Evolutionary conservation across 257 asterid species (phyloP).

Genomic region (Fraxinus cuspidata): DNA sequence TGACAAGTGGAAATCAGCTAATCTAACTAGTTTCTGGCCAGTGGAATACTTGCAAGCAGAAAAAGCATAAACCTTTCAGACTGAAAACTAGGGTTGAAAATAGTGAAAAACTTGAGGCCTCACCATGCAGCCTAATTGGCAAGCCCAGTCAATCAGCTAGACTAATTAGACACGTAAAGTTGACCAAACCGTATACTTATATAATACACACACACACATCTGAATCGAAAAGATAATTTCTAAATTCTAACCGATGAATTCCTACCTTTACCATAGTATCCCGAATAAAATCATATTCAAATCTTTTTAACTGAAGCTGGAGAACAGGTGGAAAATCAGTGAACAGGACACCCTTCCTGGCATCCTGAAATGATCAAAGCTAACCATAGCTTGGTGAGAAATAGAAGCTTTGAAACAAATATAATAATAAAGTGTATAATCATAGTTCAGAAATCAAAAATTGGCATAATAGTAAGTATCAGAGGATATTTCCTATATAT

Average conservation of each 20-base stretch:
- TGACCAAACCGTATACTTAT: not conserved
- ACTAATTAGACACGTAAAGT: not conserved
- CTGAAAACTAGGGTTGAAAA: not conserved
- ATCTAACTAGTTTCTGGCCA: not conserved
- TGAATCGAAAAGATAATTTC: not conserved
- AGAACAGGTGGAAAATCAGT: conserved; percentile 85
- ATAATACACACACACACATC: conserved; percentile 3
- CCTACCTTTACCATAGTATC: conserved; percentile 85
- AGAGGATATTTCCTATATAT: no score
- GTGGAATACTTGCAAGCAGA: not conserved
- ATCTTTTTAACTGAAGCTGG: conserved; percentile 78
- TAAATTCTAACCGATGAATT: conserved; percentile 19
- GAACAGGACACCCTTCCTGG: conserved; percentile 81
- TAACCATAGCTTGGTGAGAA: not conserved
- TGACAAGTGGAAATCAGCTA: not conserved
- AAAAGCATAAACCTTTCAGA: not conserved
- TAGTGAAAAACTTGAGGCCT: not conserved
- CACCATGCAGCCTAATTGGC: not conserved
- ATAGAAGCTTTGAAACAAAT: not conserved
- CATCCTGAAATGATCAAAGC: conserved; percentile 54
- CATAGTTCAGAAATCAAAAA: conserved; percentile 24
- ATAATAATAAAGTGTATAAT: conserved; percentile 8
- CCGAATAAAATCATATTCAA: conserved; percentile 74
- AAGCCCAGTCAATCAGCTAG: not conserved
- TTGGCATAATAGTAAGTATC: conserved; percentile 2